Conservation (phyloP, 2,329 filamentous ascomycete species). For the Allantophomopsis lycopodina region DNA sequence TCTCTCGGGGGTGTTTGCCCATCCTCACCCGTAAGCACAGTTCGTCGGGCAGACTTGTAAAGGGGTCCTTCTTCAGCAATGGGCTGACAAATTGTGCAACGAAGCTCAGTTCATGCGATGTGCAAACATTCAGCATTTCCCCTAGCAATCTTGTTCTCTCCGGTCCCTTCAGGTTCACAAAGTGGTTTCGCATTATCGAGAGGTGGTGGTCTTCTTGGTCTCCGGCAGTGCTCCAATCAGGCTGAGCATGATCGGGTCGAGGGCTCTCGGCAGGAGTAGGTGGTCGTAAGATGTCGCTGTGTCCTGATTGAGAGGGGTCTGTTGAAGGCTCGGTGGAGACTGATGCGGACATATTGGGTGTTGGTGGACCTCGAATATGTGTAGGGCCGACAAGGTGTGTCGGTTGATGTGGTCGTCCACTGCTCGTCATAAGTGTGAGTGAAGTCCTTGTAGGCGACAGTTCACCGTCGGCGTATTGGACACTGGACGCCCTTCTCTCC, state of each 20-base stretch:
- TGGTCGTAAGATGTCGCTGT: neutral
- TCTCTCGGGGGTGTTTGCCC: neutral
- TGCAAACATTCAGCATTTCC: conserved; percentile 85
- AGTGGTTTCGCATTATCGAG: conserved; percentile 65
- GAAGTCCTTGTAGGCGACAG: conserved; percentile 15
- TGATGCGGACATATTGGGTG: conserved; percentile 52
- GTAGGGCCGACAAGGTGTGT: conserved; percentile 40
- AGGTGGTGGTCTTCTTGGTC: conserved; percentile 76
- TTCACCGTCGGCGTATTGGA: conserved; percentile 28
- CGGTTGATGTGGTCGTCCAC: conserved; percentile 20
- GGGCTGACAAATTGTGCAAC: conserved; percentile 94
- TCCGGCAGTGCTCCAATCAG: conserved; percentile 62
- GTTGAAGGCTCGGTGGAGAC: conserved; percentile 39
- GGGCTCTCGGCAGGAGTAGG: neutral
- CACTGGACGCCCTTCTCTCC: conserved; percentile 42
- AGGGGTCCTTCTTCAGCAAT: conserved; percentile 89
- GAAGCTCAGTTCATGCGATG: conserved; percentile 88
- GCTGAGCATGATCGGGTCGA: neutral
- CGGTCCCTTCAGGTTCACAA: conserved; percentile 60
- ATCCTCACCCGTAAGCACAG: conserved; percentile 59
- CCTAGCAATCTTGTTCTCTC: conserved; percentile 73
- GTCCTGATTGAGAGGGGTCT: conserved; percentile 11
- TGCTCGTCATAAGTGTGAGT: conserved; percentile 33
- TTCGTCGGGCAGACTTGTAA: conserved; percentile 83
- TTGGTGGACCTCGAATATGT: conserved; percentile 43